These are phyloP conservation scores for Pachysandra terminalis DNA, from an alignment of 164 flowering plant species.

Conservation along the genomic window DNA sequence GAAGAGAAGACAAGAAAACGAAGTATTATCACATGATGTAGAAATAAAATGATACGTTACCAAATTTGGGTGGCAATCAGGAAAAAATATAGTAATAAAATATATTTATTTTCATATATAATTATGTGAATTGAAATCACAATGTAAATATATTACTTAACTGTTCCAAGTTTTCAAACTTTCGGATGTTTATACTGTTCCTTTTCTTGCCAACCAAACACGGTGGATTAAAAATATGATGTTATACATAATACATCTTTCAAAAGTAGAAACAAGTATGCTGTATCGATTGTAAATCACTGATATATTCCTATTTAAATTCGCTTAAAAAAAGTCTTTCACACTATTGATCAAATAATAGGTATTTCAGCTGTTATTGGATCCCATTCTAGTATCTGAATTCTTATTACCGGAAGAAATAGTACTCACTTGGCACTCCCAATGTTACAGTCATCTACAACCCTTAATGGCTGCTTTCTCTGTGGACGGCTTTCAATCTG, in stretches of 20 bases:
- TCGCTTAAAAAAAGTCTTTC: neutral
- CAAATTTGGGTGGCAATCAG: too few relatives aligned
- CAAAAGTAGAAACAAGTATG: neutral
- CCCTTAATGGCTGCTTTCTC: conserved; percentile 67
- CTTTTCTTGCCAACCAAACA: too few relatives aligned
- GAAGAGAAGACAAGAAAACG: too few relatives aligned
- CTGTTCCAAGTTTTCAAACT: too few relatives aligned
- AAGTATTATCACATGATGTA: too few relatives aligned
- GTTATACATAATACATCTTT: neutral
- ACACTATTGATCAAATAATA: neutral
- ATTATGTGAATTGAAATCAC: too few relatives aligned
- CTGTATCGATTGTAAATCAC: neutral
- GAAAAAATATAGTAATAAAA: too few relatives aligned
- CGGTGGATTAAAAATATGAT: too few relatives aligned
- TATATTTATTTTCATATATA: too few relatives aligned
- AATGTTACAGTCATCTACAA: conserved; percentile 78
- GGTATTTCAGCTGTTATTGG: neutral
- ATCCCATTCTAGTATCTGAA: neutral
- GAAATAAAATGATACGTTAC: too few relatives aligned
- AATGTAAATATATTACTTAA: too few relatives aligned
- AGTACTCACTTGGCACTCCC: conserved; percentile 84
- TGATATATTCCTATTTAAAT: neutral
- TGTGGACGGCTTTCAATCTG: conserved; percentile 98
- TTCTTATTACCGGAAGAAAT: conserved; percentile 1
- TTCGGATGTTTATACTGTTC: too few relatives aligned